Evolutionary conservation across 345 rosid species (phyloP), one percentile per base, ranked within the genome.

Genomic region (Gossypium mustelinum): DNA sequence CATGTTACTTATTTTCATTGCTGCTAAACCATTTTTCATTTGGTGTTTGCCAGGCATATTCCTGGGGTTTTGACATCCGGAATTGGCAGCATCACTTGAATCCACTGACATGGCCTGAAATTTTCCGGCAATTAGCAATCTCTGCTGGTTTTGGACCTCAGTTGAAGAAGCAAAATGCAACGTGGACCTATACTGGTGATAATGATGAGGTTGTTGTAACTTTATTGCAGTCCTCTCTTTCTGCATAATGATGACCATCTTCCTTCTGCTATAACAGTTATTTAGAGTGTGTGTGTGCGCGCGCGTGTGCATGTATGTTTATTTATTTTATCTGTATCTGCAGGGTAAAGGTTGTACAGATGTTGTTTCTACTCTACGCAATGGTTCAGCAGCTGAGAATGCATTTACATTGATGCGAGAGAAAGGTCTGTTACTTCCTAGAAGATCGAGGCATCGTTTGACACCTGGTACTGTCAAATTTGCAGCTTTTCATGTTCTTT

Each of bases 401-500:
- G 98, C 99, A 39, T 88, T 96, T 86, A 81, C 92, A 48, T 73
- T 84, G 75, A 96, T 96, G 99, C 88, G 92, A 74, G 98, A 96
- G 78, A 96, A 90, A 81, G 99, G 99, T 64, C 81, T 96, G 62
- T 82, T 96, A 76, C 88, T 86, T 78, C 97, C 99, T 34, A 86
- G 94, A 70, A 92, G 88, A 83, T 93, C 97, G 27, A 92, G 99
- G 85, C 99, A 96, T 82, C 90, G 98, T 62, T 82, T 96, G 87
- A 96, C 99, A 52, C 99, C 99, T 76, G 98, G 99, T 84, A 96
- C 99, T 58, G 99, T 96, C 75, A 93, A 96, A 79, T 96, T 96
- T 89, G 99, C 99, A 6, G 99, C 99, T 72, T 96, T 96, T 81
- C 98, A 96, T 81, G 98, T 96, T 85, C 95, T 96, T 48, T 96